Evolutionary conservation across 2,329 filamentous ascomycete genomes (phyloP).

Genomic region (Dothideomycetes sp.): DNA sequence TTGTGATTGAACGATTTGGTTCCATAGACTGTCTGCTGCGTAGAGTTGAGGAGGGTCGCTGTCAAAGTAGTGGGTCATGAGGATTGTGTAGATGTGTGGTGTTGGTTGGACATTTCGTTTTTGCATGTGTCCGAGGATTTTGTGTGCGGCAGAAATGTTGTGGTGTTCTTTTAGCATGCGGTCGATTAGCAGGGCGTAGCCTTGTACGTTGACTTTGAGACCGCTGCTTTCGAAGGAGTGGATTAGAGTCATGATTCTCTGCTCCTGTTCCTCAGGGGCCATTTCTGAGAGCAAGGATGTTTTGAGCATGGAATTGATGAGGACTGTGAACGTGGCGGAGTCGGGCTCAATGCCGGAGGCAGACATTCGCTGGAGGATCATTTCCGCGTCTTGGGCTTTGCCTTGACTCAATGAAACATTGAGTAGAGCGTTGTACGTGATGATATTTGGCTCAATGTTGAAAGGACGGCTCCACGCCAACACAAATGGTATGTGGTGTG

Average conservation of each 20-base stretch:
- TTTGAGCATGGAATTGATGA: slow-evolving; percentile 52
- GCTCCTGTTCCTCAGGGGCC: slow-evolving; percentile 41
- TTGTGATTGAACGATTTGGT: slow-evolving; percentile 31
- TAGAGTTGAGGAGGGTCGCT: slow-evolving; percentile 43
- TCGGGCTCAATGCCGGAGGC: slow-evolving; percentile 39
- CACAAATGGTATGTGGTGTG: slow-evolving; percentile 43
- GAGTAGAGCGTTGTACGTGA: slow-evolving; percentile 26
- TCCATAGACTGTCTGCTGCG: slow-evolving; percentile 52
- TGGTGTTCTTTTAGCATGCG: slow-evolving; percentile 44
- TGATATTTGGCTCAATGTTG: slow-evolving; percentile 25
- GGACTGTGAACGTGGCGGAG: slow-evolving; percentile 59
- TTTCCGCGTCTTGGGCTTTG: slow-evolving; percentile 23
- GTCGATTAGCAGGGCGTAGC: slow-evolving; percentile 63
- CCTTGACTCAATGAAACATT: slow-evolving; percentile 24
- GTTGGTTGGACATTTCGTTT: slow-evolving; percentile 44
- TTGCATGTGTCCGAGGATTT: slow-evolving; percentile 56
- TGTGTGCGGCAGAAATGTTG: slow-evolving; percentile 45
- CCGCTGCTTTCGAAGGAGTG: slow-evolving; percentile 48
- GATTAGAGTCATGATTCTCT: slow-evolving; percentile 47
- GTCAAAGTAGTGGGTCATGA: slow-evolving; percentile 59
- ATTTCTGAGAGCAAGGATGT: slow-evolving; percentile 37
- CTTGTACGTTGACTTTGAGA: slow-evolving; percentile 51
- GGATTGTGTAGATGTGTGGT: slow-evolving; percentile 63
- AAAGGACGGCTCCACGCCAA: slow-evolving; percentile 38
- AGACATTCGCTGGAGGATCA: slow-evolving; percentile 35